These are phyloP conservation scores for Wickerhamomyces sp. DNA, from an alignment of 1,139 yeast genomes.

Conservation along the genomic window DNA sequence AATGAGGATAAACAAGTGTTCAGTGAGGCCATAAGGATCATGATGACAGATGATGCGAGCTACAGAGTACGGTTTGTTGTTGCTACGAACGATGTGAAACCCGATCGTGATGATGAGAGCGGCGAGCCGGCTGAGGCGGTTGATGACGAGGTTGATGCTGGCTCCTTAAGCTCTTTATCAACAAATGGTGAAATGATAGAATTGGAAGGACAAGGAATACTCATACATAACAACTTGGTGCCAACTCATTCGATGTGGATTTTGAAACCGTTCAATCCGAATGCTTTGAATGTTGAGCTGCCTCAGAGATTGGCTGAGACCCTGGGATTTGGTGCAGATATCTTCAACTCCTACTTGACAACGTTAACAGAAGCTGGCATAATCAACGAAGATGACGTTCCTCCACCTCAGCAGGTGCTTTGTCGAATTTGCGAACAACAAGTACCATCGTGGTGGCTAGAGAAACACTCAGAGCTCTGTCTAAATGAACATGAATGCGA, in stretches of 20 bases:
- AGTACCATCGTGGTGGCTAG: constrained; percentile 97
- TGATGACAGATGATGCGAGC: constrained; percentile 71
- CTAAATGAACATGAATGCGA: constrained; percentile 79
- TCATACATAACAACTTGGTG: constrained; percentile 62
- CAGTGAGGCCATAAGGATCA: constrained; percentile 61
- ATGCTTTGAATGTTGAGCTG: constrained; percentile 56
- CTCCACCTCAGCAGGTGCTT: constrained; percentile 71
- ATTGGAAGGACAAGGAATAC: constrained; percentile 92
- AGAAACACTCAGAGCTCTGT: constrained; percentile 85
- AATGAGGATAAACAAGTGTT: constrained; percentile 66
- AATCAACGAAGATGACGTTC: constrained; percentile 59
- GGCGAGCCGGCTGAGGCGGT: constrained; percentile 5
- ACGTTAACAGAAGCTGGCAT: constrained; percentile 57
- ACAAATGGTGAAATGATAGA: constrained; percentile 62
- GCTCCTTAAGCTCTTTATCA: constrained; percentile 31
- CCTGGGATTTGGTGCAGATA: constrained; percentile 85
- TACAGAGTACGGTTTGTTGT: constrained; percentile 72
- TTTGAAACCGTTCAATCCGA: constrained; percentile 67
- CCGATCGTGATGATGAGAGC: constrained; percentile 17
- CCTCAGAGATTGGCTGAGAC: constrained; percentile 65
- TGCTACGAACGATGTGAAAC: constrained; percentile 38
- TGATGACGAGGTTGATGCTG: constrained; percentile 18
- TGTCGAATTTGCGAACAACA: constrained; percentile 90
- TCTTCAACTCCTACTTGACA: constrained; percentile 70
- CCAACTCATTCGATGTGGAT: constrained; percentile 95